Evolutionary conservation across 768 basidiomycete genomes (phyloP).

Genomic region (Suillus luteus): DNA sequence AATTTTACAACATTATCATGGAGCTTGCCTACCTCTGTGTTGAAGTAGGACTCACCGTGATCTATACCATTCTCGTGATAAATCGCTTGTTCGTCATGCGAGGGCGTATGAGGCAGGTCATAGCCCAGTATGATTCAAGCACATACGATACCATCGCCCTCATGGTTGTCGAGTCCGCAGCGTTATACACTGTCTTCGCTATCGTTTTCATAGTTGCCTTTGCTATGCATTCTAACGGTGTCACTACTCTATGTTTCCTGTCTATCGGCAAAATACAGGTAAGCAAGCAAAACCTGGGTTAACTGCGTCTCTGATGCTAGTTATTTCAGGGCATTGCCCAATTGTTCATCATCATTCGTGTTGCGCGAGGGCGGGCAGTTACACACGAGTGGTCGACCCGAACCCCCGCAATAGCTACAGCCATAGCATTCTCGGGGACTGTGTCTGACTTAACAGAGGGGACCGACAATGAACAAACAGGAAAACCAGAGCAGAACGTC

Average conservation of each 20-base stretch:
- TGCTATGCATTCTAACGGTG: conserved; percentile 13
- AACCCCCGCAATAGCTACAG: neutral
- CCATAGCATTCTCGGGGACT: neutral
- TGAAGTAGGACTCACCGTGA: conserved; percentile 32
- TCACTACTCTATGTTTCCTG: conserved; percentile 37
- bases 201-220: conserved; percentile 32
- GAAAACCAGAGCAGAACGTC: neutral
- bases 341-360: conserved; percentile 38
- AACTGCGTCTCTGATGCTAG: neutral
- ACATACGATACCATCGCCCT: conserved; percentile 29
- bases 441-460: neutral
- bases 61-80: conserved; percentile 35
- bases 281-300: neutral
- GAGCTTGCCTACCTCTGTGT: conserved; percentile 34
- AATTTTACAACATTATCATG: conserved; percentile 28
- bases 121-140: conserved; percentile 15
- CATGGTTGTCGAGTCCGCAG: conserved; percentile 35
- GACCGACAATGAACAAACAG: neutral
- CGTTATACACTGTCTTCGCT: conserved; percentile 24
- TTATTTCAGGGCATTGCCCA: conserved; percentile 35
- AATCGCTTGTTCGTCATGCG: conserved; percentile 30
- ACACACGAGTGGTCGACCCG: neutral
- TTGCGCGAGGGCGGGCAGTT: conserved; percentile 33
- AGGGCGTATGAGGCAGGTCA: conserved; percentile 13
- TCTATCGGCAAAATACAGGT: conserved; percentile 38